These are phyloP conservation scores for Rhodotorula sp. DNA, from an alignment of 1,284 basidiomycete genomes.

Conservation along the genomic window DNA sequence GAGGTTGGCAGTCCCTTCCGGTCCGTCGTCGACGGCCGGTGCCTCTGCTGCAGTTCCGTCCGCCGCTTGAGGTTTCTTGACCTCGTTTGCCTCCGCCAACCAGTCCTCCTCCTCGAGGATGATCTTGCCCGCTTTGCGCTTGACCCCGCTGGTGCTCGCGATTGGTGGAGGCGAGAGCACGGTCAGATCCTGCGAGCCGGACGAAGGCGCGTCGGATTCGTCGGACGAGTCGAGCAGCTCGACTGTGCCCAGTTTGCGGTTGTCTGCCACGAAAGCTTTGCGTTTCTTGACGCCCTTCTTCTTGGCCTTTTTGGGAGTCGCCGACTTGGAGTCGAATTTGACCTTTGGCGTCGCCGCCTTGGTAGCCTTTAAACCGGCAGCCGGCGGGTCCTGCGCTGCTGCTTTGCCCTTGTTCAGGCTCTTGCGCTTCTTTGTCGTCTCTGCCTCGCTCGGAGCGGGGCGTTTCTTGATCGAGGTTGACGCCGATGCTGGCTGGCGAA, in stretches of 20 bases:
- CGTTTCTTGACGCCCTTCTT: background rate
- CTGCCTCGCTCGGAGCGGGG: background rate
- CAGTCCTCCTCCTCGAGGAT: slow-evolving; percentile 35
- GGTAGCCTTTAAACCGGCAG: background rate
- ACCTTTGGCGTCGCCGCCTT: background rate
- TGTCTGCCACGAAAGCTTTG: slow-evolving; percentile 11
- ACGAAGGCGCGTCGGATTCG: background rate
- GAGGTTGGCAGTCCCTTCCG: slow-evolving; percentile 2
- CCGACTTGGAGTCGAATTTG: background rate
- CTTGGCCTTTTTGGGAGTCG: background rate
- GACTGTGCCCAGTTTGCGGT: slow-evolving; percentile 29
- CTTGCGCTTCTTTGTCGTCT: background rate
- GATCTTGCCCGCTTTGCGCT: slow-evolving; percentile 5
- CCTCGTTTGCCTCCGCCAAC: slow-evolving; percentile 10
- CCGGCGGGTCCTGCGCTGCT: background rate
- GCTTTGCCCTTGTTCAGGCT: background rate
- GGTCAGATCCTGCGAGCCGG: background rate
- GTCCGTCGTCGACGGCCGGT: slow-evolving; percentile 18
- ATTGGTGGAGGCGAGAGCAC: background rate
- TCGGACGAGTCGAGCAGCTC: slow-evolving; percentile 22
- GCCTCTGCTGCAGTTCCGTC: background rate
- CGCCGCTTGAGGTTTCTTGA: slow-evolving; percentile 30
- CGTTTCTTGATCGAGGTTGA: background rate
- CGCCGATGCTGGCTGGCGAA: background rate
- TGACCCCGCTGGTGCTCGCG: background rate